Evolutionary conservation across 202 grass and related monocot genomes (phyloP).

Genomic region (Digitaria exilis): DNA sequence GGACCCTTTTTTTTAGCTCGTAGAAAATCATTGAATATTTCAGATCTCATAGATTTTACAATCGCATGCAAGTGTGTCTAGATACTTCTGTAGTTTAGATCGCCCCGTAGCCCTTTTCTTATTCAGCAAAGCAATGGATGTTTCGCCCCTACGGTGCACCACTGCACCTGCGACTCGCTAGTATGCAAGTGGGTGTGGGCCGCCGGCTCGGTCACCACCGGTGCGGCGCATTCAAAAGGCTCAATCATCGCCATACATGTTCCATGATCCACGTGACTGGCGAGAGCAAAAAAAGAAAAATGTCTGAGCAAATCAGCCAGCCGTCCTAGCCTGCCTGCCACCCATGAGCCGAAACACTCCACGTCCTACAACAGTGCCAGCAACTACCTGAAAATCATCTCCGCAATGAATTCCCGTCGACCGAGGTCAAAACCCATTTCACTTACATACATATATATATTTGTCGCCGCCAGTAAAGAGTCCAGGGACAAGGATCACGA

Average conservation of each 20-base stretch:
- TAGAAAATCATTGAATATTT: no score
- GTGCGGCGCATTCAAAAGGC: no score
- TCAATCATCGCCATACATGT: constrained; percentile 23
- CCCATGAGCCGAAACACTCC: constrained; percentile 10
- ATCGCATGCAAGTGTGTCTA: no score
- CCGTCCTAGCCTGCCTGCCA: constrained; percentile 12
- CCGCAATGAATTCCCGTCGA: constrained; percentile 10
- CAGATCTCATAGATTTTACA: no score
- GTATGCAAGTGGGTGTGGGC: no score
- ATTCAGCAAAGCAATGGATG: no score
- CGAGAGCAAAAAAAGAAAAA: neutral
- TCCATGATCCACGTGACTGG: constrained; percentile 1
- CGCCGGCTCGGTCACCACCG: no score
- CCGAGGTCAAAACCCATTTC: constrained; percentile 8
- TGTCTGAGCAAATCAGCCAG: constrained; percentile 7
- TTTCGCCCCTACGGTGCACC: no score
- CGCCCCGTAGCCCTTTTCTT: no score
- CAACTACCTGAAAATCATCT: constrained; percentile 12
- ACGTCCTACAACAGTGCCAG: constrained; percentile 33
- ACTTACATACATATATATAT: constrained; percentile 35
- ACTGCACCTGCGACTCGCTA: no score
- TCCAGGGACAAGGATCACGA: constrained; percentile 22
- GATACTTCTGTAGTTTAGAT: no score
- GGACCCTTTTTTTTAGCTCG: no score
- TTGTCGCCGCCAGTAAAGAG: constrained; percentile 22